Percentiles rank a stretch among this genome's conserved stretches.
Conservation (phyloP, 768 basidiomycete species). For the Lentinula lateritia region DNA sequence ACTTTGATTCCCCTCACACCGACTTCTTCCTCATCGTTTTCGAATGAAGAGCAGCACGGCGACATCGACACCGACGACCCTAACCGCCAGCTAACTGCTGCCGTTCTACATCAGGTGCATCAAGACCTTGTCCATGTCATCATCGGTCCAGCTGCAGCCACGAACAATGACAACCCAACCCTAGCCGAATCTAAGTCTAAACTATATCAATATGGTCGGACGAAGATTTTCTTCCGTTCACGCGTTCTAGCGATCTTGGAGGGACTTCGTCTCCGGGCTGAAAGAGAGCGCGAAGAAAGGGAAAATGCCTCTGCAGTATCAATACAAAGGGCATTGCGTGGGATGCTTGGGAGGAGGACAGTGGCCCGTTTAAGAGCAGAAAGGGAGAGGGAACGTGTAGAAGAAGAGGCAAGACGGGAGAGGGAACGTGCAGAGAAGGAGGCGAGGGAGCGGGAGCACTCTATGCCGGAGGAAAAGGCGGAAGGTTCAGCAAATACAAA, state of each 20-base stretch:
- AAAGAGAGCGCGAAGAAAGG: conserved; percentile 95
- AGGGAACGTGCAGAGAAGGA: conserved; percentile 45
- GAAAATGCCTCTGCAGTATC: conserved; percentile 51
- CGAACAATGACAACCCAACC: not conserved
- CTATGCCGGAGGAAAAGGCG: not conserved
- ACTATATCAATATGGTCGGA: conserved; percentile 84
- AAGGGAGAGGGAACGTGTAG: conserved; percentile 76
- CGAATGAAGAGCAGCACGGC: not conserved
- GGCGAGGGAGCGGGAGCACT: not conserved
- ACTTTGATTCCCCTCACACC: conserved; percentile 68
- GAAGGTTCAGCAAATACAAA: not conserved
- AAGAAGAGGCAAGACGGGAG: conserved; percentile 59
- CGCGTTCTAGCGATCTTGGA: conserved; percentile 97
- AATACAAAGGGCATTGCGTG: conserved; percentile 66
- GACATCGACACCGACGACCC: not conserved
- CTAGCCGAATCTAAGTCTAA: not conserved
- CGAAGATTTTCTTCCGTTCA: conserved; percentile 98
- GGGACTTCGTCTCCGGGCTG: conserved; percentile 77
- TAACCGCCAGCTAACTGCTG: conserved; percentile 71
- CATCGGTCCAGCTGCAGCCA: not conserved
- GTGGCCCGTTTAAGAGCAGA: conserved; percentile 70
- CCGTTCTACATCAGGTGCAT: conserved; percentile 81
- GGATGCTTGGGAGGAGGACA: conserved; percentile 65
- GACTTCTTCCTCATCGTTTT: conserved; percentile 45
- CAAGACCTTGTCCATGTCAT: conserved; percentile 78